Evolutionary conservation across 2,329 filamentous ascomycete species (phyloP).

Genomic region (Colletotrichum euphorbiae): DNA sequence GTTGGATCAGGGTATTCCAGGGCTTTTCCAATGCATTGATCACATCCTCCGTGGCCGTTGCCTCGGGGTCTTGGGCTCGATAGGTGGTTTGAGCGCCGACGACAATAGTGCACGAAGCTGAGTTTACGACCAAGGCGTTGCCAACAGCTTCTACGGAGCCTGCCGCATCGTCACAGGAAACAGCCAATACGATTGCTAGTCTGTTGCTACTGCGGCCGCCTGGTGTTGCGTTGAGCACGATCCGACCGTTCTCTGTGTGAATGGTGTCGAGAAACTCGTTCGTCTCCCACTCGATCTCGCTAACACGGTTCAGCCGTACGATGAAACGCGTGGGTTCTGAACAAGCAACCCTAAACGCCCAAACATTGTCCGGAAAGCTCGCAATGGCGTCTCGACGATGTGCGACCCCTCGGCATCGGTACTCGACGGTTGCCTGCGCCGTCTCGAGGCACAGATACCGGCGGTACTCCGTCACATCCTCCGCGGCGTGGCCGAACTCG

Average conservation of each 20-base stretch:
- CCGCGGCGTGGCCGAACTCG: conserved; percentile 51
- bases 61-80: conserved; percentile 46
- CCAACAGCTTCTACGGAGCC: conserved; percentile 48
- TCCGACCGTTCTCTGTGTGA: conserved; percentile 43
- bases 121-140: conserved; percentile 51
- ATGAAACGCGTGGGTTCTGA: conserved; percentile 40
- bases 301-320: conserved; percentile 51
- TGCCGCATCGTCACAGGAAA: conserved; percentile 44
- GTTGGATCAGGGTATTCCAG: conserved; percentile 41
- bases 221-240: conserved; percentile 52
- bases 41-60: conserved; percentile 45
- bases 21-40: conserved; percentile 36
- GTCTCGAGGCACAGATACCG: conserved; percentile 39
- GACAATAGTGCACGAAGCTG: conserved; percentile 50
- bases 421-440: conserved; percentile 30
- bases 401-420: conserved; percentile 35
- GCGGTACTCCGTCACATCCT: conserved; percentile 35
- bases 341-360: conserved; percentile 42
- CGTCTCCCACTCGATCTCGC: conserved; percentile 56
- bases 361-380: conserved; percentile 43
- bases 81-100: conserved; percentile 55
- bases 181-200: conserved; percentile 47
- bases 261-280: conserved; percentile 57
- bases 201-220: conserved; percentile 50
- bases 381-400: conserved; percentile 44